Evolutionary conservation across 306 rosid genomes (phyloP).

Genomic region (Rosa chinensis): DNA sequence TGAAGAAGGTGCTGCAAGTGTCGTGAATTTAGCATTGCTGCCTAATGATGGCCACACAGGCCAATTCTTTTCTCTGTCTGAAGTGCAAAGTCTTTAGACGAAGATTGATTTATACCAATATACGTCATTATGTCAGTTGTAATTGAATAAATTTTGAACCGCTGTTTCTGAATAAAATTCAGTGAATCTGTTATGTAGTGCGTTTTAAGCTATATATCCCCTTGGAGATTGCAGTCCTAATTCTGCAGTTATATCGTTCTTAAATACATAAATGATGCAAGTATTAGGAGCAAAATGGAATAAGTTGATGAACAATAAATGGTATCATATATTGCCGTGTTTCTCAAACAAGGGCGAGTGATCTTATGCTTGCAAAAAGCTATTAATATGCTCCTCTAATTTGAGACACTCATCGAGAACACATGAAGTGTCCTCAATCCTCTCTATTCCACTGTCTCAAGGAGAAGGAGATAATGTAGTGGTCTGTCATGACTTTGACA

Average conservation of each 20-base stretch:
- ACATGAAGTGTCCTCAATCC: too few species aligned
- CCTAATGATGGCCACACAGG: constrained; percentile 50
- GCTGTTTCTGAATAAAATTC: not conserved
- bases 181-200: not conserved
- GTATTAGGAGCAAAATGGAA: not conserved
- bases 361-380: too few species aligned
- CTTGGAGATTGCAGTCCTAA: not conserved
- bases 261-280: too few species aligned
- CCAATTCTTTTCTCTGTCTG: constrained; percentile 29
- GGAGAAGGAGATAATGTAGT: too few species aligned
- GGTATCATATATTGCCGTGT: not conserved
- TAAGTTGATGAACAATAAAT: not conserved
- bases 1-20: constrained; percentile 55
- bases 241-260: not conserved
- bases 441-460: too few species aligned
- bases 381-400: too few species aligned
- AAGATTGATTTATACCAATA: not conserved
- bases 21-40: constrained; percentile 50
- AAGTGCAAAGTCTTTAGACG: constrained; percentile 27
- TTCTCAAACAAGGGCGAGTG: not conserved
- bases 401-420: too few species aligned
- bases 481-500: too few species aligned
- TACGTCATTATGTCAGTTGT: not conserved
- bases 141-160: not conserved
- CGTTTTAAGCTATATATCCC: not conserved